phyloP scores from a whole-genome alignment of 495 filamentous ascomycete species.

The Glarea lozoyensis region DNA sequence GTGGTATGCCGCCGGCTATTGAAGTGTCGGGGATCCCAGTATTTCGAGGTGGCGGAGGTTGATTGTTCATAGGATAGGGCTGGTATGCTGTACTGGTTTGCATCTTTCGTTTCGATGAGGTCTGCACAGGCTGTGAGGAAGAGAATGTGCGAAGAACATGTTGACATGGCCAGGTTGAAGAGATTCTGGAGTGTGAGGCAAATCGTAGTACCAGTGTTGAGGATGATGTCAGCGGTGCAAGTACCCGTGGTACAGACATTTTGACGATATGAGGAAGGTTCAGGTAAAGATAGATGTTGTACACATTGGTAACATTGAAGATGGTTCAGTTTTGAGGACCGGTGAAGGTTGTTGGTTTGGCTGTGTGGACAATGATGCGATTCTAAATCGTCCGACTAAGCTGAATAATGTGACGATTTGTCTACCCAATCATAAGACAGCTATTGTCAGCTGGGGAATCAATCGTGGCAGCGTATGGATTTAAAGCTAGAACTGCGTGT shows the following conservation, averaged over 20 bases:
- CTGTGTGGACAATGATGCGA: no score
- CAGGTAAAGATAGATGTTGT: background rate
- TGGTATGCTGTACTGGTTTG: slow-evolving; percentile 71
- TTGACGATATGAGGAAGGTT: background rate
- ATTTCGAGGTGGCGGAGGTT: slow-evolving; percentile 56
- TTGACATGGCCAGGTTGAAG: slow-evolving; percentile 35
- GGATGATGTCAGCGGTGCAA: slow-evolving; percentile 27
- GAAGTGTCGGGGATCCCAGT: slow-evolving; percentile 57
- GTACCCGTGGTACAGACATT: slow-evolving; percentile 23
- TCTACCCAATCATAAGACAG: no score
- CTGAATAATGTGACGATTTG: no score
- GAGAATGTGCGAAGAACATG: slow-evolving; percentile 58
- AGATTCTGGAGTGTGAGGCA: slow-evolving; percentile 26
- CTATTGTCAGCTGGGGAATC: no score
- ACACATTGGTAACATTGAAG: background rate
- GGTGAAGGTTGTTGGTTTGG: no score
- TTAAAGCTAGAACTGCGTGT: no score
- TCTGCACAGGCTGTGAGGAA: slow-evolving; percentile 42
- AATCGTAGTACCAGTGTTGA: slow-evolving; percentile 43
- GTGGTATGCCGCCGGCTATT: slow-evolving; percentile 47
- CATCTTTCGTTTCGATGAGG: slow-evolving; percentile 55
- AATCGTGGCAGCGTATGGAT: no score
- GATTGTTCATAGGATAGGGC: slow-evolving; percentile 57
- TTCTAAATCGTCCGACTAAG: no score
- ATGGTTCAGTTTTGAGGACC: background rate